A percentile compares a stretch with the other conserved stretches of the same genome.
These are phyloP conservation scores for Ganoderma lingzhi DNA, from an alignment of 1,284 basidiomycete species.

Conservation along the genomic window DNA sequence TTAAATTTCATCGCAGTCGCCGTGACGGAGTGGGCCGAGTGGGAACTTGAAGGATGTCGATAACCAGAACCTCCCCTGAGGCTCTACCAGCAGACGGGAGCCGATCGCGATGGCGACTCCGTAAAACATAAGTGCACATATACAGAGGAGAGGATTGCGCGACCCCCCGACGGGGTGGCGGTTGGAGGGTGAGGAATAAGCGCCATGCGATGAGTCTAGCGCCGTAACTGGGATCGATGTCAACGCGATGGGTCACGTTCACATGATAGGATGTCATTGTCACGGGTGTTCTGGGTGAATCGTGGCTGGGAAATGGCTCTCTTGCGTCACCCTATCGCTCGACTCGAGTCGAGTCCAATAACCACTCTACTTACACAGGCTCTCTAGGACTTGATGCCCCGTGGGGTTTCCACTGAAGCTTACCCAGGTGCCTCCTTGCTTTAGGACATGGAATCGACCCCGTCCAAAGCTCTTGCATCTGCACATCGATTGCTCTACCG, in stretches of 20 bases:
- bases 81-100: too few species aligned
- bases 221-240: neutral
- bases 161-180: too few species aligned
- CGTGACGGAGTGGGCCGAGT: too few species aligned
- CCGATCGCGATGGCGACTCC: too few species aligned
- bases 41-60: too few species aligned
- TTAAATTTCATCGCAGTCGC: too few species aligned
- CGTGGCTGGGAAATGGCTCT: neutral
- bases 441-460: slow-evolving; percentile 4
- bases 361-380: neutral
- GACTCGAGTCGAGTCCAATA: neutral
- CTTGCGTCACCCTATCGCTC: neutral
- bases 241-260: neutral
- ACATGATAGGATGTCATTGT: neutral
- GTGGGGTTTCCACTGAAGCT: neutral
- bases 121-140: too few species aligned
- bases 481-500: slow-evolving; percentile 71
- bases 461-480: slow-evolving; percentile 13
- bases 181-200: too few species aligned
- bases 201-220: too few species aligned
- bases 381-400: neutral
- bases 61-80: too few species aligned
- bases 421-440: neutral
- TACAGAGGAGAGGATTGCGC: too few species aligned
- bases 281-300: neutral